Conservation (phyloP, 2,329 filamentous ascomycete genomes). For the Pyricularia sp. region DNA sequence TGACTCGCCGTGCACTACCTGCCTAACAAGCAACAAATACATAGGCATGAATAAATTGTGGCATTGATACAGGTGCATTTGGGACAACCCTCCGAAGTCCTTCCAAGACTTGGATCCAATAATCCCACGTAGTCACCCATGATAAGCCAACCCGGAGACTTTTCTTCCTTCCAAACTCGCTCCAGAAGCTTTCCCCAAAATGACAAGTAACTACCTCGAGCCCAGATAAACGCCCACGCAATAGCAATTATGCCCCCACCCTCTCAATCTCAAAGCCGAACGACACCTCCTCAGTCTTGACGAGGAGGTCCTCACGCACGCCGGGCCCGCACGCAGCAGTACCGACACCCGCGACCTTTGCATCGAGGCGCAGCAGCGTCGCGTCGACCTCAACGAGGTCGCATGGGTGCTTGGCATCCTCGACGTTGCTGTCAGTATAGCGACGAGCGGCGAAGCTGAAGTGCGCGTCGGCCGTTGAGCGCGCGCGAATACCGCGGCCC, state of each 20-base stretch:
- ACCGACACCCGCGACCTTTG: slow-evolving; percentile 38
- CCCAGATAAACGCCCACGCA: background rate
- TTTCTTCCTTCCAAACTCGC: background rate
- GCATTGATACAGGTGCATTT: background rate
- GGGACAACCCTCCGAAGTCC: background rate
- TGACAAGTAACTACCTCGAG: background rate
- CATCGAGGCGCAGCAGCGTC: slow-evolving; percentile 32
- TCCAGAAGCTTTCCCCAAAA: background rate
- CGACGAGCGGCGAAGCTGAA: slow-evolving; percentile 49
- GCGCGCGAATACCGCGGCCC: slow-evolving; percentile 19
- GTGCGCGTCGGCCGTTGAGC: slow-evolving; percentile 18
- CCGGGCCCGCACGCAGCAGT: slow-evolving; percentile 38
- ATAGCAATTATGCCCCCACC: background rate
- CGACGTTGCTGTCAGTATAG: slow-evolving; percentile 41
- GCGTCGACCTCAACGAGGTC: slow-evolving; percentile 45
- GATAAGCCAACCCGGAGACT: background rate
- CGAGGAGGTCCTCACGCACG: slow-evolving; percentile 33
- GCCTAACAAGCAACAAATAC: background rate
- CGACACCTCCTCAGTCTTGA: slow-evolving; percentile 27
- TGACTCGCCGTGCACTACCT: background rate
- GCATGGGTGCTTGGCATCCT: slow-evolving; percentile 52
- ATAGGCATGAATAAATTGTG: background rate
- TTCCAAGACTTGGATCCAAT: background rate
- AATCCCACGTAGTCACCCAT: background rate
- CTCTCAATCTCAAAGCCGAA: slow-evolving; percentile 32